Conservation (phyloP, 2,329 filamentous ascomycete genomes). For the Fusarium subglutinans region DNA sequence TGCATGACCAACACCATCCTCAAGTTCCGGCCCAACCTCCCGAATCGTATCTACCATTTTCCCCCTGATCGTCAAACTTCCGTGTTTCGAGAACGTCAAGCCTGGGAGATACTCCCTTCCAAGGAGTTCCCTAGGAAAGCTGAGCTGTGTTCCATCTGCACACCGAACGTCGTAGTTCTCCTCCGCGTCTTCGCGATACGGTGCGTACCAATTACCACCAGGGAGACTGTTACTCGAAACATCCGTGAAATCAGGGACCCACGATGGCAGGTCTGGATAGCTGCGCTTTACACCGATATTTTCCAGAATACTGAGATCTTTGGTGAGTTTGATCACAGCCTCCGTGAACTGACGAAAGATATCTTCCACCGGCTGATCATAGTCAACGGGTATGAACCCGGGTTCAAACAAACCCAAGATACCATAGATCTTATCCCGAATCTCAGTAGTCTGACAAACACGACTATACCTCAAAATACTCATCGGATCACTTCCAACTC, state of each 20-base stretch:
- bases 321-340: not conserved
- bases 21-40: not conserved
- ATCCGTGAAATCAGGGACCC: conserved; percentile 13
- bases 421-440: conserved; percentile 13
- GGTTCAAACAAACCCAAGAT: conserved; percentile 14
- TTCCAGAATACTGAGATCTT: not conserved
- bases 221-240: not conserved
- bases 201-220: not conserved
- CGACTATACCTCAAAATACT: conserved; percentile 8
- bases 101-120: not conserved
- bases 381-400: not conserved
- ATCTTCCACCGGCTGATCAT: not conserved
- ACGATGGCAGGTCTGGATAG: not conserved
- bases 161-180: not conserved
- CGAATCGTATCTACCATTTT: conserved; percentile 4
- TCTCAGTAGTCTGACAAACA: conserved; percentile 4
- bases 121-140: not conserved
- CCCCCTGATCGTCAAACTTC: not conserved
- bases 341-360: conserved; percentile 17
- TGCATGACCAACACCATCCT: not conserved
- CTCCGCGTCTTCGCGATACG: not conserved
- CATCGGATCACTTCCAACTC: not conserved
- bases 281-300: not conserved
- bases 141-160: not conserved
- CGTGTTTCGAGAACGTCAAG: not conserved